phyloP scores from a whole-genome alignment of 2,329 filamentous ascomycete species.

The Fusarium sublunatum region DNA sequence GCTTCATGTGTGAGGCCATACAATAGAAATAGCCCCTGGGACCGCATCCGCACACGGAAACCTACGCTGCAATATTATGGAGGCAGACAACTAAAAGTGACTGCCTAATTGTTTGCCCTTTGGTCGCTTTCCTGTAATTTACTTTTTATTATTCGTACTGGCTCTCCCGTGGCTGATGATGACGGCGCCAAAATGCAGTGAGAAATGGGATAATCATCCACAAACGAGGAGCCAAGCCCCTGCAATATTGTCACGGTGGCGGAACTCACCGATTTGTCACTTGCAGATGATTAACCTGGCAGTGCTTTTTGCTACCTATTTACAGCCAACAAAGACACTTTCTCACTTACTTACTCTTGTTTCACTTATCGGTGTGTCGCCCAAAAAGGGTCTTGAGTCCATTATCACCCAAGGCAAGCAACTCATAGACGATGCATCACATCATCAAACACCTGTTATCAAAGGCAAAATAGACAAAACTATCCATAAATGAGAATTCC shows the following conservation, averaged over 20 bases:
- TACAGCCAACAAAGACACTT: not conserved
- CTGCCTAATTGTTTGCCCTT: not conserved
- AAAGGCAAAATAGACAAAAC: too few relatives aligned
- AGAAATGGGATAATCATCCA: conserved; percentile 16
- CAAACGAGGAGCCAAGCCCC: conserved; percentile 23
- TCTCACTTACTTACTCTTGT: not conserved
- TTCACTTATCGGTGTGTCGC: not conserved
- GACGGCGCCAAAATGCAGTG: conserved; percentile 29
- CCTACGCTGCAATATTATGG: not conserved
- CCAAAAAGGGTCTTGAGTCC: too few relatives aligned
- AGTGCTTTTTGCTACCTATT: conserved; percentile 7
- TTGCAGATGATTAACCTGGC: conserved; percentile 23
- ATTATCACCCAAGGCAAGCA: too few relatives aligned
- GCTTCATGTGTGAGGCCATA: conserved; percentile 31
- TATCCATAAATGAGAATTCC: too few relatives aligned
- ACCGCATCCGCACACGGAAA: conserved; percentile 4
- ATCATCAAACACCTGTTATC: too few relatives aligned
- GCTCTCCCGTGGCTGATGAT: conserved; percentile 27
- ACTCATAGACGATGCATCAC: too few relatives aligned
- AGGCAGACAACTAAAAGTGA: not conserved
- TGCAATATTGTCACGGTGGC: conserved; percentile 30
- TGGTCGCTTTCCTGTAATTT: not conserved
- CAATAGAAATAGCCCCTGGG: conserved; percentile 14
- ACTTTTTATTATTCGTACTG: conserved; percentile 8
- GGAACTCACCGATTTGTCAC: conserved; percentile 31